A percentile compares a stretch with the other conserved stretches of the same genome.
phyloP scores from a whole-genome alignment of 805 yeast genomes.

The Myxozyma lipomycoides region DNA sequence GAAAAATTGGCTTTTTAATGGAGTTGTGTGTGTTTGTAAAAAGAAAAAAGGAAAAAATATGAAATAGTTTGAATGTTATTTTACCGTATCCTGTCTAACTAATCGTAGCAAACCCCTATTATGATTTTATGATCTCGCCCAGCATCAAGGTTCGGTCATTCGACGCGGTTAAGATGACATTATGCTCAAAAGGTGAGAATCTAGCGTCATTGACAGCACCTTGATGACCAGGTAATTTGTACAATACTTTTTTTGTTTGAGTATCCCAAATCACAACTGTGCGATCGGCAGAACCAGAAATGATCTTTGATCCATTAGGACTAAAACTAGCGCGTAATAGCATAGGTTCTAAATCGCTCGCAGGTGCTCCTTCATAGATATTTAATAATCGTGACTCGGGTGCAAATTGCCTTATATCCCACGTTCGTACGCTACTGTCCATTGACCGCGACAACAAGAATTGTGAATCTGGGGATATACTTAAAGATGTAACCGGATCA shows the following conservation, averaged over 20 bases:
- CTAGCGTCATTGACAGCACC: slow-evolving; percentile 62
- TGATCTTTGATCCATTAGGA: slow-evolving; percentile 39
- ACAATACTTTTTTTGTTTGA: slow-evolving; percentile 45
- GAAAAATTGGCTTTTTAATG: background rate
- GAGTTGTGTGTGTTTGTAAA: background rate
- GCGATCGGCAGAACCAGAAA: slow-evolving; percentile 62
- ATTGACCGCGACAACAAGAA: slow-evolving; percentile 50
- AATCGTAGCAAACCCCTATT: no score
- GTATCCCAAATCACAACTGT: slow-evolving; percentile 60
- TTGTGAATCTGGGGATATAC: slow-evolving; percentile 47
- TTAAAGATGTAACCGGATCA: slow-evolving; percentile 54
- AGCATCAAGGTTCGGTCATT: slow-evolving; percentile 28
- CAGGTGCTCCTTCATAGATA: slow-evolving; percentile 55
- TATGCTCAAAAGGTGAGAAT: slow-evolving; percentile 44
- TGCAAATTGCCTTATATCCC: slow-evolving; percentile 49
- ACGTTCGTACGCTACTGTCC: slow-evolving; percentile 55
- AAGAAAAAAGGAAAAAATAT: background rate
- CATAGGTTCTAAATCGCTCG: slow-evolving; percentile 46
- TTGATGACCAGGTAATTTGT: slow-evolving; percentile 55
- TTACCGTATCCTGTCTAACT: background rate
- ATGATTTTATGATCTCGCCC: slow-evolving; percentile 19
- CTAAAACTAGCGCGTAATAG: slow-evolving; percentile 49
- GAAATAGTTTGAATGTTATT: background rate
- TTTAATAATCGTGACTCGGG: slow-evolving; percentile 32
- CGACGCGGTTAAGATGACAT: slow-evolving; percentile 33